phyloP scores from a whole-genome alignment of 2,329 filamentous ascomycete species.

The Alternaria rosae region DNA sequence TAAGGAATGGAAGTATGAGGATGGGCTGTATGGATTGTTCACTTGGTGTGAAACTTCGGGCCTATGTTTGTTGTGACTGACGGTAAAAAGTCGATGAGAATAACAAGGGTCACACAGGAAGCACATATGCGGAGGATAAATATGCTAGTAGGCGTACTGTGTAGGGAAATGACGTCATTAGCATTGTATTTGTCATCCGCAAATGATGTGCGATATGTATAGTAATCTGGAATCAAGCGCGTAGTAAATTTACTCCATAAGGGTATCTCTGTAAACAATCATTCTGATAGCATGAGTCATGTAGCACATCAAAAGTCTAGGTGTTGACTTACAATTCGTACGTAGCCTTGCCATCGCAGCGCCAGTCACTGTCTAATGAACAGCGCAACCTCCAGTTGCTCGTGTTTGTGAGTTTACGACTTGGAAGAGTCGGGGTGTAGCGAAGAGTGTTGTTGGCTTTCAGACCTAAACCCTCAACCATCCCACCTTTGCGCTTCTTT shows the following conservation, averaged over 20 bases:
- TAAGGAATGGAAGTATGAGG: neutral
- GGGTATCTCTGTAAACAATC: conserved; percentile 1
- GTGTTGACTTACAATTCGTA: neutral
- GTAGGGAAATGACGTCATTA: conserved; percentile 10
- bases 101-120: neutral
- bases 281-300: neutral
- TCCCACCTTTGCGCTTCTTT: conserved; percentile 65
- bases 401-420: neutral
- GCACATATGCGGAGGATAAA: neutral
- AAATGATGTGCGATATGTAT: neutral
- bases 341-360: neutral
- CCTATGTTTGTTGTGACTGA: neutral
- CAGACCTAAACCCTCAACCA: conserved; percentile 47
- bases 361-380: neutral
- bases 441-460: neutral
- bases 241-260: neutral
- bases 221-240: neutral
- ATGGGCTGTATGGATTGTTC: neutral
- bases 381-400: neutral
- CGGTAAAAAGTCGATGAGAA: neutral
- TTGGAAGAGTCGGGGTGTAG: neutral
- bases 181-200: neutral
- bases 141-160: neutral
- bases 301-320: neutral
- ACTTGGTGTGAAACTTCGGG: neutral